Base-by-base conservation (phyloP, 192 early-diverging fungal genomes). In the Entomortierella parvispora region DNA sequence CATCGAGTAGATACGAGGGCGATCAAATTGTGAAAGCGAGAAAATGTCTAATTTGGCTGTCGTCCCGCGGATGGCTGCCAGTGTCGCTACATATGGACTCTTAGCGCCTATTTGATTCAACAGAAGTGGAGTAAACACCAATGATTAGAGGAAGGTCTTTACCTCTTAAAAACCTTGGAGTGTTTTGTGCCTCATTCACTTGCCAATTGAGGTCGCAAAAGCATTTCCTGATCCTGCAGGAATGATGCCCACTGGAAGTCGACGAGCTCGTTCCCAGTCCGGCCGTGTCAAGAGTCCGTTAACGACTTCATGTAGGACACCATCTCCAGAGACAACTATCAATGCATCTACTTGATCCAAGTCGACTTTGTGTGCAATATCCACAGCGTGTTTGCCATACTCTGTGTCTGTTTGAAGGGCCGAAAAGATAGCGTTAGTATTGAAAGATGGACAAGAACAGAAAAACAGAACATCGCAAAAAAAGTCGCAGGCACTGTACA, bases 1-100 rank as follows among this genome's bases (percentile, higher is more conserved):
- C 67, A 86, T 84, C 29, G 86, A 81, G 46, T 87, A 82, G 23
- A 84, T 77, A 17, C 68, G 77, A n/a, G 55, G 64, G 10, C 84
- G 83, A 1, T 68, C 68, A 1, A 66, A 69, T 52, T 81, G 63
- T 22, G 84, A 82, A 4, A 81, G 65, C 25, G 84, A 83, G 83
- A 85, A 86, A 31, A 89, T 86, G 46, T 89, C 88, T 47, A 89
- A 51, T 37, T 84, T 82, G 17, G 77, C 65, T 0, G 76, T 70
- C 37, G 81, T 63, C 10, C 81, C 86, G 44, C 84, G 85, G 44
- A 87, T 80, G 18, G 84, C 56, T 4, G 88, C 77, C 20, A 89
- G 69, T 1, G 88, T 83, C 0, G 88, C 83, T 10, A 77, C 66
- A 28, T 62, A 37, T 2, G 59, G 53, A 26, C 37, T 77, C 3